These are phyloP conservation scores for Parathielavia appendiculata DNA, from an alignment of 495 filamentous ascomycete species.

Conservation along the genomic window DNA sequence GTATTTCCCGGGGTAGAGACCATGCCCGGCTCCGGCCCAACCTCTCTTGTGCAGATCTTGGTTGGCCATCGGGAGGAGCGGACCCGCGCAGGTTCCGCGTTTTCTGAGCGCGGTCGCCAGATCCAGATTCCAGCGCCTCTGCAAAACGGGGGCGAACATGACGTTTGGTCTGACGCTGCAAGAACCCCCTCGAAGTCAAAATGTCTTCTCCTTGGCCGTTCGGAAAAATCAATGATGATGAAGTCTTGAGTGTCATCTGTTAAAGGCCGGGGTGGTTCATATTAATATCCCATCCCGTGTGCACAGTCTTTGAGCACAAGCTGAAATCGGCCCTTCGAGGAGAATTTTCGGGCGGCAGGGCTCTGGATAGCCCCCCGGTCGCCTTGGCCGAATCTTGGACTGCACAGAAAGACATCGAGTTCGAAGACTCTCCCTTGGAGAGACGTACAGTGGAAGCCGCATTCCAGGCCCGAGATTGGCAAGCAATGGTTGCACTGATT, in stretches of 20 bases:
- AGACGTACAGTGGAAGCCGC: neutral
- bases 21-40: slow-evolving; percentile 9
- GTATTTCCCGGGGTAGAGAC: slow-evolving; percentile 6
- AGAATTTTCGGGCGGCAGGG: slow-evolving; percentile 7
- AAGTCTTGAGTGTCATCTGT: neutral
- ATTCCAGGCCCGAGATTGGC: neutral
- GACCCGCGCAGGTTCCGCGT: slow-evolving; percentile 16
- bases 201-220: too few relatives aligned
- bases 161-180: neutral
- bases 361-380: neutral
- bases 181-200: too few relatives aligned
- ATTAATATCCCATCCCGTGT: slow-evolving; percentile 27
- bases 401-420: neutral
- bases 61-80: slow-evolving; percentile 27
- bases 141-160: too few relatives aligned
- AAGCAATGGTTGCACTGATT: neutral
- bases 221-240: too few relatives aligned
- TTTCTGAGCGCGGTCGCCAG: slow-evolving; percentile 11
- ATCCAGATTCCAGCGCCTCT: too few relatives aligned
- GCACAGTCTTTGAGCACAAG: slow-evolving; percentile 25
- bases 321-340: slow-evolving; percentile 17
- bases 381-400: neutral
- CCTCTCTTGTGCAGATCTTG: slow-evolving; percentile 30
- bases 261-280: slow-evolving; percentile 19
- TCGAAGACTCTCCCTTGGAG: neutral